Conservation (phyloP, 371 early-diverging fungal genomes). For the Haplosporangium sp. region DNA sequence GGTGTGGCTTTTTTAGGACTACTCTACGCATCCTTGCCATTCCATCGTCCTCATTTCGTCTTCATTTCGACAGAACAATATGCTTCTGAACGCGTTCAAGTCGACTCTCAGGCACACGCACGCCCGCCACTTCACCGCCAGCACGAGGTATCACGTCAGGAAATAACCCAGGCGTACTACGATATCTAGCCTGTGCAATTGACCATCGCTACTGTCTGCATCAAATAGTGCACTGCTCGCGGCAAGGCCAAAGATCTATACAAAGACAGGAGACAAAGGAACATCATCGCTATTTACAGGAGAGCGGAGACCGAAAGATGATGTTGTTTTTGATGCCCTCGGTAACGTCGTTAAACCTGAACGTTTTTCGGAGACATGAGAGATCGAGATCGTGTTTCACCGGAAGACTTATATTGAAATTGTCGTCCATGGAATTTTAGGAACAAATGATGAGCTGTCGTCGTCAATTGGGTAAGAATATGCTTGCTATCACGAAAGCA, state of each 20-base stretch:
- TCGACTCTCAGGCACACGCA: constrained; percentile 2
- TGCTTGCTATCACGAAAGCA: background rate
- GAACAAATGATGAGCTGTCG: constrained; percentile 68
- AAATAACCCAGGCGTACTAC: too few species aligned
- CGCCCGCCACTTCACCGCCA: constrained; percentile 17
- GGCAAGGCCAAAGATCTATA: constrained; percentile 76
- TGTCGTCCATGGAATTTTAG: constrained; percentile 26
- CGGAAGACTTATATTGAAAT: too few species aligned
- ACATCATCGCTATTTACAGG: constrained; percentile 92
- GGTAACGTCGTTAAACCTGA: constrained; percentile 49
- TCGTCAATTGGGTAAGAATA: constrained; percentile 46
- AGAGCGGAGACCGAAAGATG: constrained; percentile 88
- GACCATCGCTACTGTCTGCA: background rate
- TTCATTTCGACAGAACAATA: background rate
- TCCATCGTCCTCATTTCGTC: background rate
- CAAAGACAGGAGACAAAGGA: constrained; percentile 95
- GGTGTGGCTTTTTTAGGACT: constrained; percentile 1
- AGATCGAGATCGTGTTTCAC: too few species aligned
- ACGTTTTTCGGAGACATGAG: background rate
- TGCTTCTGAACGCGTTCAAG: background rate
- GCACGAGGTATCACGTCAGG: constrained; percentile 12
- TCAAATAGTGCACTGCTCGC: constrained; percentile 20
- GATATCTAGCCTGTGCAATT: background rate
- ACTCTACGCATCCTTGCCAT: background rate
- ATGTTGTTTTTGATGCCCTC: constrained; percentile 92